phyloP scores from a whole-genome alignment of 208 protist species.

The Trypanosomatidae sp. region DNA sequence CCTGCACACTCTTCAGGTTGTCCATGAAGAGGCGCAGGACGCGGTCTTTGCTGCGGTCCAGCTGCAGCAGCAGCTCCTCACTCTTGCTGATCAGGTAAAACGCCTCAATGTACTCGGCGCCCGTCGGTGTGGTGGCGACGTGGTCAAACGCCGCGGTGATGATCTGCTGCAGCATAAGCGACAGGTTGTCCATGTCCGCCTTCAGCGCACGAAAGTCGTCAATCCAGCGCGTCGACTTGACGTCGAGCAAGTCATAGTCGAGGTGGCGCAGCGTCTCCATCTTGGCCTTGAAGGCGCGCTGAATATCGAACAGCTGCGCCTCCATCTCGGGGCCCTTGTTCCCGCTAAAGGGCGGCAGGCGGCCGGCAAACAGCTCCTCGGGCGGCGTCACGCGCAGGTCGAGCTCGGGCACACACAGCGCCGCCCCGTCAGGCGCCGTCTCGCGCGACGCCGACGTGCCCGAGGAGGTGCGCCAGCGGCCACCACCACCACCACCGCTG shows the following conservation, averaged over 20 bases:
- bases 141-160: slow-evolving; percentile 94
- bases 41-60: slow-evolving; percentile 87
- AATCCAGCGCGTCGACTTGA: slow-evolving; percentile 95
- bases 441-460: slow-evolving; percentile 8
- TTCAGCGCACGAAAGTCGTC: slow-evolving; percentile 96
- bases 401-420: slow-evolving; percentile 57
- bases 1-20: slow-evolving; percentile 79
- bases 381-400: slow-evolving; percentile 16
- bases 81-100: slow-evolving; percentile 92
- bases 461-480: slow-evolving; percentile 4
- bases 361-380: slow-evolving; percentile 36
- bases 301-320: slow-evolving; percentile 91
- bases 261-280: slow-evolving; percentile 85
- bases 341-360: slow-evolving; percentile 90
- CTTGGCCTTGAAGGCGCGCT: slow-evolving; percentile 88
- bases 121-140: slow-evolving; percentile 78
- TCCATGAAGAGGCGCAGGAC: slow-evolving; percentile 82
- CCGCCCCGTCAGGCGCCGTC: slow-evolving; percentile 12
- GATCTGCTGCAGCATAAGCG: slow-evolving; percentile 95
- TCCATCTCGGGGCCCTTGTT: slow-evolving; percentile 92
- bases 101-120: slow-evolving; percentile 93
- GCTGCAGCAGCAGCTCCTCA: slow-evolving; percentile 87
- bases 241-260: slow-evolving; percentile 95
- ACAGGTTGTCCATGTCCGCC: slow-evolving; percentile 93
- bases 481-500: neutral